These are phyloP conservation scores for Arabidopsis lyrata DNA, from an alignment of 441 rosid genomes.

Conservation along the genomic window DNA sequence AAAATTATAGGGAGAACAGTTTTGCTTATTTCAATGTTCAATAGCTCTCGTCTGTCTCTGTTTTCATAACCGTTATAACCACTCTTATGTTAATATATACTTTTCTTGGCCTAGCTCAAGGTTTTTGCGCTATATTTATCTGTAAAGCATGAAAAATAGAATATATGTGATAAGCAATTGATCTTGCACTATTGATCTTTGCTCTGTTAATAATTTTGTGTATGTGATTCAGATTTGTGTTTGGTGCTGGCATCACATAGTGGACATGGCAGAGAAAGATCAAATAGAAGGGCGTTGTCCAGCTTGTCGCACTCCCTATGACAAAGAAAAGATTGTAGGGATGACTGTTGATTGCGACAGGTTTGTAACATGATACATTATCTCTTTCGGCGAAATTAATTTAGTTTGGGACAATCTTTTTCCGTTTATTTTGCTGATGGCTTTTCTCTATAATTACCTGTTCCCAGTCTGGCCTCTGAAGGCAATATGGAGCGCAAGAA, in stretches of 20 bases:
- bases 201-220: conserved; percentile 19
- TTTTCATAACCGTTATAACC: not conserved
- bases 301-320: conserved; percentile 68
- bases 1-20: not conserved
- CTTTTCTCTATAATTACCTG: not conserved
- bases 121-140: not conserved
- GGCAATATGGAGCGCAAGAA: conserved; percentile 58
- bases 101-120: not conserved
- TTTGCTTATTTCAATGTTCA: no score
- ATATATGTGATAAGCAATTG: not conserved
- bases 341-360: conserved; percentile 62
- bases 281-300: conserved; percentile 67
- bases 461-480: conserved; percentile 57
- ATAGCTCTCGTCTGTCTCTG: not conserved
- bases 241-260: conserved; percentile 77
- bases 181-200: no score
- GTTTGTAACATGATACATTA: conserved; percentile 39
- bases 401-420: not conserved
- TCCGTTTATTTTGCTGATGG: not conserved
- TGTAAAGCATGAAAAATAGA: not conserved
- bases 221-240: conserved; percentile 59
- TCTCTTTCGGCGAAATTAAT: not conserved
- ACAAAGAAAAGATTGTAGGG: conserved; percentile 72
- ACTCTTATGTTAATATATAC: not conserved
- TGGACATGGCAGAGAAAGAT: conserved; percentile 76